phyloP scores from a whole-genome alignment of 2,329 filamentous ascomycete species.

The Pseudogymnoascus pannorum region DNA sequence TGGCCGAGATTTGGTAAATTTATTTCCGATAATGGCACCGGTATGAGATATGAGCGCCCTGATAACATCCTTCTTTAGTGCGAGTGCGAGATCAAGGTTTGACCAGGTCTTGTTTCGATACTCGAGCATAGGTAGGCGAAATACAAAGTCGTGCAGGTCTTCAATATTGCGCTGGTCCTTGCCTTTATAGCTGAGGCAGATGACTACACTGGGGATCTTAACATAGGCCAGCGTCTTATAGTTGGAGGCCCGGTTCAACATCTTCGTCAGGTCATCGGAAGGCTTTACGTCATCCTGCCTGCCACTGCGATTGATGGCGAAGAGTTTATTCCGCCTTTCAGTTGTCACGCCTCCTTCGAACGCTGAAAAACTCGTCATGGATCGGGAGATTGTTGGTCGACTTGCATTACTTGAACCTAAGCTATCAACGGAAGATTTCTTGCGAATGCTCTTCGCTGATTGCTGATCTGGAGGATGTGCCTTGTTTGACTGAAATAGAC shows the following conservation, averaged over 20 bases:
- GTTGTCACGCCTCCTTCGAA: slow-evolving; percentile 22
- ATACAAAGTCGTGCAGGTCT: slow-evolving; percentile 96
- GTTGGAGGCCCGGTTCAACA: slow-evolving; percentile 90
- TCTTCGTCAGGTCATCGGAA: slow-evolving; percentile 87
- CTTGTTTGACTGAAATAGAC: slow-evolving; percentile 35
- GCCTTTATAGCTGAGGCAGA: slow-evolving; percentile 94
- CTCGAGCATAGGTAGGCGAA: slow-evolving; percentile 87
- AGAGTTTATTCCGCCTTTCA: slow-evolving; percentile 39
- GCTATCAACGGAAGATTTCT: slow-evolving; percentile 28
- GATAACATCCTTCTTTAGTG: slow-evolving; percentile 90
- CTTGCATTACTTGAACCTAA: slow-evolving; percentile 21
- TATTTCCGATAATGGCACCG: slow-evolving; percentile 94
- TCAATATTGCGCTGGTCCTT: slow-evolving; percentile 92
- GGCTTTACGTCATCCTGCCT: slow-evolving; percentile 53
- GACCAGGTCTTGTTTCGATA: slow-evolving; percentile 99
- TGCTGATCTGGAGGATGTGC: slow-evolving; percentile 17
- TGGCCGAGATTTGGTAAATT: slow-evolving; percentile 83
- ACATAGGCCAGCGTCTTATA: slow-evolving; percentile 98
- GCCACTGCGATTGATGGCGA: slow-evolving; percentile 43
- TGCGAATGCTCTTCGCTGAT: slow-evolving; percentile 20
- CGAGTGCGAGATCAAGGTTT: slow-evolving; percentile 86
- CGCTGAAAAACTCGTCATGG: slow-evolving; percentile 20
- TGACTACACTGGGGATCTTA: slow-evolving; percentile 87
- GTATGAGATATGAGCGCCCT: slow-evolving; percentile 91
- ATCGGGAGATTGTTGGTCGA: slow-evolving; percentile 22